phyloP scores from a whole-genome alignment of 352 stramenopile genomes.

The Halophytophthora batemanensis region DNA sequence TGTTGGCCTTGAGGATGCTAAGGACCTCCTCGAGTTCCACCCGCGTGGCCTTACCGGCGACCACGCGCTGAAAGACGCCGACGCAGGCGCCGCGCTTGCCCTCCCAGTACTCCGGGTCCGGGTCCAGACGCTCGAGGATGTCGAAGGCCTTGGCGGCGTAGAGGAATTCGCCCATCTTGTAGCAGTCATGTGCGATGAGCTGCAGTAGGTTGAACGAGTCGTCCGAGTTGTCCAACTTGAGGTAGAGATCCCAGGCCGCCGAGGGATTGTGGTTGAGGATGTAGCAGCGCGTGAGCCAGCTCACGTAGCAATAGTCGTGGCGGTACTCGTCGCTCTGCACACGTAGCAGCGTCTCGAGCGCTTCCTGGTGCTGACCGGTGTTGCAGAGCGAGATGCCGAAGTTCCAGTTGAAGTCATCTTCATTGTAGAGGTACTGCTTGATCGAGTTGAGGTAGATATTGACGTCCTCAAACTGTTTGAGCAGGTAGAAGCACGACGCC shows the following conservation, averaged over 20 bases:
- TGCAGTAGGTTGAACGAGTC: constrained; percentile 96
- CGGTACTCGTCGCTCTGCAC: constrained; percentile 92
- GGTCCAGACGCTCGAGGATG: constrained; percentile 92
- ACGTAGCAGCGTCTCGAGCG: constrained; percentile 90
- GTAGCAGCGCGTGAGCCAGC: constrained; percentile 90
- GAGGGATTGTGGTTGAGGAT: constrained; percentile 94
- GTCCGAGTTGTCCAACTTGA: constrained; percentile 95
- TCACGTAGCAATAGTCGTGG: constrained; percentile 92
- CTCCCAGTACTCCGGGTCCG: constrained; percentile 96
- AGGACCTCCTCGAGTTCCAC: constrained; percentile 91
- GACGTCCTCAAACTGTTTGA: constrained; percentile 96
- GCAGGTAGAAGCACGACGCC: constrained; percentile 96
- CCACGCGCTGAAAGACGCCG: constrained; percentile 93
- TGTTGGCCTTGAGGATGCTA: constrained; percentile 91
- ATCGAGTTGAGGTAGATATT: constrained; percentile 97
- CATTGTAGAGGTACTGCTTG: constrained; percentile 95
- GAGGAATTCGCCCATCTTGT: constrained; percentile 95
- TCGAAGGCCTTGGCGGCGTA: constrained; percentile 95
- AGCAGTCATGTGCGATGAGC: constrained; percentile 97
- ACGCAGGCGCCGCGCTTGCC: constrained; percentile 94
- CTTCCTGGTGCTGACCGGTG: constrained; percentile 91
- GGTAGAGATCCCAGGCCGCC: constrained; percentile 95
- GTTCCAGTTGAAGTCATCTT: constrained; percentile 99
- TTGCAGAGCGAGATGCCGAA: constrained; percentile 92
- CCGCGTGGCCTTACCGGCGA: constrained; percentile 88